Conservation (phyloP, 768 basidiomycete species). For the Mycena chlorophos region DNA sequence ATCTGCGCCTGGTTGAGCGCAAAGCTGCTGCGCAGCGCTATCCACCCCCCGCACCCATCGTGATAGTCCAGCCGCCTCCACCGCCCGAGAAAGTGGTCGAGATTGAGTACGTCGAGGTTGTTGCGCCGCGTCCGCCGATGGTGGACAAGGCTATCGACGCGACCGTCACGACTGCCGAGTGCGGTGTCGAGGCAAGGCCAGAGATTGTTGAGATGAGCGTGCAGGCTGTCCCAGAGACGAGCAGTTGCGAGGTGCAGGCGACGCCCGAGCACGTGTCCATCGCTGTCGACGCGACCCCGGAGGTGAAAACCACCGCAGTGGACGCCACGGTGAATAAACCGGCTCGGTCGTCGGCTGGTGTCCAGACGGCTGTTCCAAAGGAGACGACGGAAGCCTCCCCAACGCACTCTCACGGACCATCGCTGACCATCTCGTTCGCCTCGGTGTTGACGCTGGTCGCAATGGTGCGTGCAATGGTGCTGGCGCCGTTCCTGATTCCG, state of each 20-base stretch:
- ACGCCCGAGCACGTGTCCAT: slow-evolving; percentile 39
- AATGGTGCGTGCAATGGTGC: slow-evolving; percentile 46
- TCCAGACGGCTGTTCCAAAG: slow-evolving; percentile 7
- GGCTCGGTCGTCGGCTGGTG: not conserved
- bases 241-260: slow-evolving; percentile 41
- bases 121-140: slow-evolving; percentile 19
- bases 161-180: slow-evolving; percentile 41
- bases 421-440: slow-evolving; percentile 34
- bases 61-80: not conserved
- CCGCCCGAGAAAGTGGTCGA: slow-evolving; percentile 15
- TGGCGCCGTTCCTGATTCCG: slow-evolving; percentile 52
- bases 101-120: slow-evolving; percentile 19
- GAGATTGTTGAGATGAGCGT: slow-evolving; percentile 34
- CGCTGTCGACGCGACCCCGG: slow-evolving; percentile 56
- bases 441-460: slow-evolving; percentile 46
- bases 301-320: slow-evolving; percentile 44
- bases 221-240: slow-evolving; percentile 39
- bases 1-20: slow-evolving; percentile 62
- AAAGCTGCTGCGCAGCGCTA: slow-evolving; percentile 33
- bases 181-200: slow-evolving; percentile 43
- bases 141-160: slow-evolving; percentile 55
- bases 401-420: slow-evolving; percentile 2
- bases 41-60: not conserved
- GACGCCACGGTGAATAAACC: slow-evolving; percentile 41
- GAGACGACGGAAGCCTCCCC: not conserved